Percentiles rank a stretch among this genome's conserved stretches.
Evolutionary conservation across 2,329 filamentous ascomycete species (phyloP).

Genomic region (Escovopsis sp.): DNA sequence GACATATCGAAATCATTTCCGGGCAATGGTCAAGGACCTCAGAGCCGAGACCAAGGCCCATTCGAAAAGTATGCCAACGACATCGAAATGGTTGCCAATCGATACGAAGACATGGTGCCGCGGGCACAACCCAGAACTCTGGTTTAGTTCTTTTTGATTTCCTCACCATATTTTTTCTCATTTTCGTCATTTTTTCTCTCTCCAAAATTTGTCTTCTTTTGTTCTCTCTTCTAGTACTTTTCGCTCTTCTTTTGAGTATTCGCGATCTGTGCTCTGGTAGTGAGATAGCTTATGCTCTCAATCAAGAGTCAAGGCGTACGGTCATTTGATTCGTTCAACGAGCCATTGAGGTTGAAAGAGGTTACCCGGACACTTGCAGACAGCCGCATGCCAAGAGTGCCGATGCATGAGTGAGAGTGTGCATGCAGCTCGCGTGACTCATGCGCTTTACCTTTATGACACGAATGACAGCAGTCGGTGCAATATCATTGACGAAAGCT

Average conservation of each 20-base stretch:
- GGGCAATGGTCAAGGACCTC: conserved; percentile 26
- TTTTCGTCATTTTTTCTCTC: too few species aligned
- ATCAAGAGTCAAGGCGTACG: not conserved
- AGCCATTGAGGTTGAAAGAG: too few species aligned
- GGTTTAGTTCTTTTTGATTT: conserved; percentile 15
- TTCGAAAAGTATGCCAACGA: conserved; percentile 26
- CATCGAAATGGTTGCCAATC: conserved; percentile 35
- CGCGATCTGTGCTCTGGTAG: conserved; percentile 6
- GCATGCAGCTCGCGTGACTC: too few species aligned
- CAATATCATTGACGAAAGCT: too few species aligned
- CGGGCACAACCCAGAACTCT: conserved; percentile 32
- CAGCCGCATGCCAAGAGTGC: too few species aligned
- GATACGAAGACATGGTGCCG: conserved; percentile 45
- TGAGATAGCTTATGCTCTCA: not conserved
- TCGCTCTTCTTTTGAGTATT: not conserved
- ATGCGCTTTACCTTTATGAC: too few species aligned
- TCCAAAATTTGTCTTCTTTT: too few species aligned
- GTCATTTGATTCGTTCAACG: too few species aligned
- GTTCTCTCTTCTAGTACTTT: not conserved
- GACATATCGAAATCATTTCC: conserved; percentile 39
- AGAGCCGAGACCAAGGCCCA: conserved; percentile 16
- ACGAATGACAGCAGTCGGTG: too few species aligned
- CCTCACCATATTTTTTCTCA: too few species aligned
- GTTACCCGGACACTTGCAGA: too few species aligned
- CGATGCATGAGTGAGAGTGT: too few species aligned